phyloP scores from a whole-genome alignment of 2,329 filamentous ascomycete genomes.

The Neoarthrinium moseri region DNA sequence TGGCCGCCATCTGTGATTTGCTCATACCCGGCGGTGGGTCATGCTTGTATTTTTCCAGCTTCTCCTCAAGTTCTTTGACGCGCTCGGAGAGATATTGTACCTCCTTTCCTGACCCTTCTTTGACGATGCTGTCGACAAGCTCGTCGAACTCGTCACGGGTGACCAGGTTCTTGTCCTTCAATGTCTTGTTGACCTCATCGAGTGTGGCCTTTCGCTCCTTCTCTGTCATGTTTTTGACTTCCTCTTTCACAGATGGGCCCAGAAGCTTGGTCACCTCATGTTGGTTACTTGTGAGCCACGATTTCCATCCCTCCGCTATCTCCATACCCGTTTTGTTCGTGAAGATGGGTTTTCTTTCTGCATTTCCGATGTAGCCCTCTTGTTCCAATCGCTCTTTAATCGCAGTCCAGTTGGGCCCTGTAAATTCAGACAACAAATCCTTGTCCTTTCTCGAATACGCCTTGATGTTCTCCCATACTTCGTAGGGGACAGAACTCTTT shows the following conservation, averaged over 20 bases:
- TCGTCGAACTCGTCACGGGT: slow-evolving; percentile 27
- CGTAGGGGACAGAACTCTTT: background rate
- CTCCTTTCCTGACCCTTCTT: background rate
- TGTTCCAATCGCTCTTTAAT: no score
- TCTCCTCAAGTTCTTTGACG: slow-evolving; percentile 36
- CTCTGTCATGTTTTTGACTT: slow-evolving; percentile 20
- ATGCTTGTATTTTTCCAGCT: slow-evolving; percentile 36
- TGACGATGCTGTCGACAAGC: slow-evolving; percentile 1
- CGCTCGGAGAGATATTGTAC: slow-evolving; percentile 33
- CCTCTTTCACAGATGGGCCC: no score
- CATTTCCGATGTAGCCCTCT: no score
- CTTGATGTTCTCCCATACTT: slow-evolving; percentile 1
- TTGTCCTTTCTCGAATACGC: background rate
- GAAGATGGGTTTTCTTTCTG: no score
- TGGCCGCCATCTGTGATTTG: slow-evolving; percentile 36
- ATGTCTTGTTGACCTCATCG: background rate
- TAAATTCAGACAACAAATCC: no score
- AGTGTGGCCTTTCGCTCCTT: slow-evolving; percentile 32
- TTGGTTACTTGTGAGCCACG: no score
- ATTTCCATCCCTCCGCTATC: no score
- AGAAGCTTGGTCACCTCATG: no score
- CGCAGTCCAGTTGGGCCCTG: no score
- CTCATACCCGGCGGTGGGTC: slow-evolving; percentile 31
- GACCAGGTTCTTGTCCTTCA: slow-evolving; percentile 8
- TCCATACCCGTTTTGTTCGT: no score